Base-by-base conservation (phyloP, 805 yeast genomes). In the Ogataea nitratoaversa region DNA sequence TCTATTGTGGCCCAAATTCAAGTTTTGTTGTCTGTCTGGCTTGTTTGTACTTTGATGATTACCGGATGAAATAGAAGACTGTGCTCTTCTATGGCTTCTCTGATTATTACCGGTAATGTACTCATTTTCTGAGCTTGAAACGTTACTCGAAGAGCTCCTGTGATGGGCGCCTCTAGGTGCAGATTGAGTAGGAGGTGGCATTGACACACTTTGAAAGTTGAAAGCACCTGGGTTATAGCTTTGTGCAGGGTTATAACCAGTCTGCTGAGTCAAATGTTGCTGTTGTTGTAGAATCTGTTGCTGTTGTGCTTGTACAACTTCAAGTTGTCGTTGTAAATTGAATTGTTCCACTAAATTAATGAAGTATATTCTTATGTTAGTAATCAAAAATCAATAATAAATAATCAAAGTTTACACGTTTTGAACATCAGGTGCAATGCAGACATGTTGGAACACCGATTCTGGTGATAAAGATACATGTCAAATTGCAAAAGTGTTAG, bases 271-370 rank as follows among this genome's bases (percentile, higher is more conserved):
- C 40, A 57, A 60, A 46, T 66, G 74, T 54, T 79, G 76, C 48
- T 77, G 80, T 45, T 79, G 95, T 57, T 84, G 93, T 49, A 86
- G 60, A 34, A 89, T 74, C 54, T 86, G 95, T 62, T 88, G 95
- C 60, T 86, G 96, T 59, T 90, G 96, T 18, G 84, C 90, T 60
- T 89, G 96, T 2, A 88, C 95, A 48, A 79, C 71, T 54, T 93
- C 97, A 67, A 90, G 72, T 60, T 91, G 97, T 53, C 91, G 89
- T 63, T 93, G 97, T 43, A 93, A 72, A 42, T 83, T 81, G 59
- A 84, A 78, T 58, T 85, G 95, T 64, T 91, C 98, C 54, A 87
- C 79, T 69, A 46, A n/a, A n/a, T n/a, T 19, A 31, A 40, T 22
- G 11, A 22, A 22, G 7, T 22, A 8, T 22, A 22, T 22, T 24